phyloP scores from a whole-genome alignment of 176 grass and related monocot species.

The Carex parvula region DNA sequence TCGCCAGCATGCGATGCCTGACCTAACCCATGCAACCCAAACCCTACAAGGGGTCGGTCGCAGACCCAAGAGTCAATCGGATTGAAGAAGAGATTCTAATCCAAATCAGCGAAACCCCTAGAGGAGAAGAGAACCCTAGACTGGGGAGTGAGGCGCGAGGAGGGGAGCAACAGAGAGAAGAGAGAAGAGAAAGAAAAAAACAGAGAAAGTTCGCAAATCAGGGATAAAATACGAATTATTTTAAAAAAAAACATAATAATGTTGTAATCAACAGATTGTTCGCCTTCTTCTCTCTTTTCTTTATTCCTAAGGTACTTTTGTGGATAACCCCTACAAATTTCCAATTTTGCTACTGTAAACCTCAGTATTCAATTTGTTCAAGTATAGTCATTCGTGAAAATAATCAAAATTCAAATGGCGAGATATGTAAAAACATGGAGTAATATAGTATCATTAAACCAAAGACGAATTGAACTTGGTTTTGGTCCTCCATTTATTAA shows the following conservation, averaged over 20 bases:
- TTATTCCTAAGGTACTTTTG: neutral
- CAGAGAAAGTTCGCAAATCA: neutral
- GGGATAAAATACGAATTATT: conserved; percentile 24
- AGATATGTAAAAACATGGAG: neutral
- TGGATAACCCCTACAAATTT: neutral
- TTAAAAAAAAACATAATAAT: conserved; percentile 8
- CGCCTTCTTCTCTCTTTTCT: conserved; percentile 11
- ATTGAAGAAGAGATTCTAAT: neutral
- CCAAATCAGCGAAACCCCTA: conserved; percentile 12
- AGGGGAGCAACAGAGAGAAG: neutral
- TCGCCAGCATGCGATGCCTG: neutral
- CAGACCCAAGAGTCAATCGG: neutral
- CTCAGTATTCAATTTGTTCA: neutral
- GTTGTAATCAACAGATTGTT: conserved; percentile 23
- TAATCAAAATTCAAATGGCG: neutral
- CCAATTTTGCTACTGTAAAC: neutral
- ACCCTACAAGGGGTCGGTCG: neutral
- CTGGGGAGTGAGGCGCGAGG: conserved; percentile 1
- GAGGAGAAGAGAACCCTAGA: conserved; percentile 24
- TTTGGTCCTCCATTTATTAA: neutral
- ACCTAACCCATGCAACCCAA: conserved; percentile 25
- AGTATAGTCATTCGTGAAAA: neutral
- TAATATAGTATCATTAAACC: neutral
- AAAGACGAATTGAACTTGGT: conserved; percentile 8
- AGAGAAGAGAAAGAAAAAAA: neutral